Evolutionary conservation across 345 rosid species (phyloP), one percentile per base, ranked within the genome.

Genomic region (Arabis hirsuta): DNA sequence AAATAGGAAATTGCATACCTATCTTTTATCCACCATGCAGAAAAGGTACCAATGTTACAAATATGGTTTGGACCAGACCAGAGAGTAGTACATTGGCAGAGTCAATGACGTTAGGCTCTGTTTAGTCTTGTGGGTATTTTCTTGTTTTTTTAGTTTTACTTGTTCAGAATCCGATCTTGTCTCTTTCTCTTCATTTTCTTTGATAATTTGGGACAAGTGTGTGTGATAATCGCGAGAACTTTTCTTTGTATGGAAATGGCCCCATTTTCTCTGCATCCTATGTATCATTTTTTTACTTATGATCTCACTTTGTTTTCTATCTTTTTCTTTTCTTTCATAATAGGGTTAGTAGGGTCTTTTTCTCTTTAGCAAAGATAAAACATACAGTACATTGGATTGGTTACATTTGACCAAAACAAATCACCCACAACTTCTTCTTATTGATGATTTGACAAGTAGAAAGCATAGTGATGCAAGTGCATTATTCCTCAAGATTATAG

Each of bases 31-130:
- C 59, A 71, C 16, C 34, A 50, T 14, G 20, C 67, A 41, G 65
- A 32, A 56, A 65, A 56, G 38, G 48, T 67, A 67, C 61, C 73
- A 59, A 59, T 20, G 10, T 36, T 29, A 42, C 59, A 9, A 67
- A 74, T 32, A 59, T 58, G 62, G 67, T 59, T 74, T 67, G 78
- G 73, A 67, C 78, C 67, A 73, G 57, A 50, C 39, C 10, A 55
- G 62, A 68, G 56, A 50, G 73, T 56, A 50, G 73, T 56, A 65
- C 78, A 65, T 20, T 66, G 60, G 67, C 78, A 74, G 73, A 66
- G 78, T 73, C 72, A 74, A 74, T 74, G 78, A 74, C 78, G 73
- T 74, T 48, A 67, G 55, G 57, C 46, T 54, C 36, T 41, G 62
- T 74, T 51, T 46, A 58, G 58, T 62, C 55, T 48, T 48, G 45